phyloP scores from a whole-genome alignment of 495 filamentous ascomycete species.

The Pyronema omphalodes region DNA sequence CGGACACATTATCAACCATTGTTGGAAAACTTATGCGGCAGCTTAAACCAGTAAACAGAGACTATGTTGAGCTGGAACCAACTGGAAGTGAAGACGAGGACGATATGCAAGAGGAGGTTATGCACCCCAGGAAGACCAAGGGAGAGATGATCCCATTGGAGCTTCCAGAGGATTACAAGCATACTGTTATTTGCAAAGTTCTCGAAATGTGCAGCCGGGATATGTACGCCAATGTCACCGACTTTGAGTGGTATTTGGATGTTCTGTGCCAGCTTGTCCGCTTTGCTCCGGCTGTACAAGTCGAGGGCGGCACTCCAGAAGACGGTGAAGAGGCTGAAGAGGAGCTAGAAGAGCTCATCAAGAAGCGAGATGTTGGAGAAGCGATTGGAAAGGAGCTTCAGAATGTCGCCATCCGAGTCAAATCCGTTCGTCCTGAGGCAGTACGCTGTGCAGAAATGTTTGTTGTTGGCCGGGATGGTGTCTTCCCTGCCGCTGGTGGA shows the following conservation, averaged over 20 bases:
- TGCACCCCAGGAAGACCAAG: slow-evolving; percentile 8
- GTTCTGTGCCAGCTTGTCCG: slow-evolving; percentile 63
- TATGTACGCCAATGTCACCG: slow-evolving; percentile 64
- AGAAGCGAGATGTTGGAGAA: slow-evolving; percentile 37
- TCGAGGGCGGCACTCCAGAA: slow-evolving; percentile 8
- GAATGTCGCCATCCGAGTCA: slow-evolving; percentile 83
- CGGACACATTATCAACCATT: slow-evolving; percentile 61
- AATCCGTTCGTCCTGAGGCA: slow-evolving; percentile 53
- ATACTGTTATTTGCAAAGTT: slow-evolving; percentile 60
- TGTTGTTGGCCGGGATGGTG: slow-evolving; percentile 31
- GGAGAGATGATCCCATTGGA: slow-evolving; percentile 11
- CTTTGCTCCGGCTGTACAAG: slow-evolving; percentile 35
- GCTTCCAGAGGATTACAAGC: slow-evolving; percentile 65
- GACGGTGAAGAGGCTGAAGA: slow-evolving; percentile 14
- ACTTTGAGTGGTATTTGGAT: slow-evolving; percentile 95
- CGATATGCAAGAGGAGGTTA: slow-evolving; percentile 22
- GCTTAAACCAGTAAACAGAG: slow-evolving; percentile 44
- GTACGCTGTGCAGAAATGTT: slow-evolving; percentile 72
- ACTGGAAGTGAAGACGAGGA: slow-evolving; percentile 16
- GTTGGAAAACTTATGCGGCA: slow-evolving; percentile 76
- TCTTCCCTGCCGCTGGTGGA: slow-evolving; percentile 31
- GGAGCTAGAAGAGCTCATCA: slow-evolving; percentile 12
- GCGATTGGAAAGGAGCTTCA: slow-evolving; percentile 68
- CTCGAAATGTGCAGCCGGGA: slow-evolving; percentile 80
- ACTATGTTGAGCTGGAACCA: slow-evolving; percentile 31